Percentiles rank a stretch among this genome's conserved stretches.
Conservation (phyloP, 805 yeast species). For the Metschnikowia dekortorum region DNA sequence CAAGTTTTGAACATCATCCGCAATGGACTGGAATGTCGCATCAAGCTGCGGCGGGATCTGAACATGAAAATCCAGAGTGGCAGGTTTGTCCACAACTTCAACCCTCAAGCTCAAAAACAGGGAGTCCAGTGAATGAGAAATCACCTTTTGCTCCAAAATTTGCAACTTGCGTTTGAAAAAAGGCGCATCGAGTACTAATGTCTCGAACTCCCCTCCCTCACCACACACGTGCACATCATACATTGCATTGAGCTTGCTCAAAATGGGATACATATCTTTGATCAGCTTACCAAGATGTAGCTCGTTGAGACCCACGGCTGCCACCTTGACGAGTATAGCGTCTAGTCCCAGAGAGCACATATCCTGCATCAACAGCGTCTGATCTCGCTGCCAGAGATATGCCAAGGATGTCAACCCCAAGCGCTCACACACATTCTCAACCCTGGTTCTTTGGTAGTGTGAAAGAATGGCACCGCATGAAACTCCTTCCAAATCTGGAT, state of each 20-base stretch:
- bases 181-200: conserved; percentile 87
- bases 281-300: conserved; percentile 67
- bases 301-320: conserved; percentile 77
- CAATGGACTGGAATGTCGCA: conserved; percentile 4
- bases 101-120: conserved; percentile 59
- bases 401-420: conserved; percentile 66
- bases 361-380: conserved; percentile 71
- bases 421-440: conserved; percentile 82
- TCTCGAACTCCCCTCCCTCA: conserved; percentile 98
- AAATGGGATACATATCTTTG: conserved; percentile 53
- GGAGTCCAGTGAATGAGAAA: conserved; percentile 63
- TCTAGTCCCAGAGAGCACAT: conserved; percentile 67
- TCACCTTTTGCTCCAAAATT: conserved; percentile 36
- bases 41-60: conserved; percentile 9
- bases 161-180: conserved; percentile 55
- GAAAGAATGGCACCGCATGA: conserved; percentile 96
- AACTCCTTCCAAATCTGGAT: conserved; percentile 78
- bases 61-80: background rate
- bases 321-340: conserved; percentile 87
- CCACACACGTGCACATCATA: conserved; percentile 95
- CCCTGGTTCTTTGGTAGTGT: conserved; percentile 91
- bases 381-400: conserved; percentile 88
- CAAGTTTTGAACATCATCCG: background rate
- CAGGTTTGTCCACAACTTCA: conserved; percentile 38
- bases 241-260: conserved; percentile 52